Evolutionary conservation across 148 eudicot genomes (phyloP), one percentile per base, ranked within the genome.

Genomic region (Heliamphora exappendiculata): DNA sequence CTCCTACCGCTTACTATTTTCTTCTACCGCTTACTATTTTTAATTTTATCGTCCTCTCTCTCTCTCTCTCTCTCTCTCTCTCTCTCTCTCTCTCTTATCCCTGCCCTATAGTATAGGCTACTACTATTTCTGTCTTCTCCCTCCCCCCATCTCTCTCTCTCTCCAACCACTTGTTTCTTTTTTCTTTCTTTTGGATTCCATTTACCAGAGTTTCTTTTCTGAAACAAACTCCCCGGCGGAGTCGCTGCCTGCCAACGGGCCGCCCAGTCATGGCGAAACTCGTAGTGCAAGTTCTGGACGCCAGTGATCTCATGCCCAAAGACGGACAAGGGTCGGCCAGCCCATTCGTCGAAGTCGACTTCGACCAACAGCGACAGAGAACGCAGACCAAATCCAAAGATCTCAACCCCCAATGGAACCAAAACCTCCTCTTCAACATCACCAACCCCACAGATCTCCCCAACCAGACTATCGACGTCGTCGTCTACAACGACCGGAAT

Each of bases 281-380:
- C 1, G 90, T 92, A 5, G 93, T 95, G 2, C 88, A 92, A 70
- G 90, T 92, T 2, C 75, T 86, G 8, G 91, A 89, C 34, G 98
- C 98, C 0, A 66, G 79, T 0, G 91, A 91, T 76, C 90, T 95
- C 62, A 95, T 89, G 97, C 99, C 99, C 3, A 95, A 95, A 84
- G 99, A 95, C 70, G 99, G 99, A 0, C 94, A 92, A 60, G 99
- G 99, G 28, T 89, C 97, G 2, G 92, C 97, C 1, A 91, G 83
- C 67, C 97, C 99, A 0, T 92, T 81, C 71, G 99, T 87, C 0
- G 99, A 95, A 73, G 94, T 95, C 0, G 87, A 87, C 28, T 88
- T 91, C 44, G 81, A 80, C 24, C 85, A 79, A 4, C 89, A 92
- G 44, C 62, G 78, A 1, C 87, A 80, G 0, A 82, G 60, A 29